Evolutionary conservation across 768 basidiomycete genomes (phyloP).

Genomic region (Pleurotus tuoliensis): DNA sequence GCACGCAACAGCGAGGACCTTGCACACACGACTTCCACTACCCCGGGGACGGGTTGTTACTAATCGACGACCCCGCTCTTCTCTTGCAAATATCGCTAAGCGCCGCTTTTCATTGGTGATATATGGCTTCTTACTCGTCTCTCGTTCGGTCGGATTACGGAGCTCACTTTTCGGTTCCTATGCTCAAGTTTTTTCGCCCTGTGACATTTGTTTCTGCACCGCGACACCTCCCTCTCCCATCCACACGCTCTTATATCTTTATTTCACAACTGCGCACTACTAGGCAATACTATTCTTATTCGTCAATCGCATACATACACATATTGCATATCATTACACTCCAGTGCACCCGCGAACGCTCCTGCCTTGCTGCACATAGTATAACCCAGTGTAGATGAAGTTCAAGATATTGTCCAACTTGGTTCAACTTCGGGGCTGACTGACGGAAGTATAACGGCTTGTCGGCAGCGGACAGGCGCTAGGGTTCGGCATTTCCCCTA

Average conservation of each 20-base stretch:
- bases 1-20: not conserved
- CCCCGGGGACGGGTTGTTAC: too few species aligned
- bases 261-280: not conserved
- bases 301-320: not conserved
- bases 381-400: too few species aligned
- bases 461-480: too few species aligned
- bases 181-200: not conserved
- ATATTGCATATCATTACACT: not conserved
- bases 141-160: not conserved
- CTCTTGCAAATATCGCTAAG: not conserved
- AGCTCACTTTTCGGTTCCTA: not conserved
- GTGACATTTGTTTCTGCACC: not conserved
- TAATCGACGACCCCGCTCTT: too few species aligned
- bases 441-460: too few species aligned
- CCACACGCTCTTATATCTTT: slow-evolving; percentile 21
- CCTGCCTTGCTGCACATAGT: too few species aligned
- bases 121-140: not conserved
- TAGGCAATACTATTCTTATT: slow-evolving; percentile 14
- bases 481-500: too few species aligned
- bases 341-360: too few species aligned
- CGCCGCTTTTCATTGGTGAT: not conserved
- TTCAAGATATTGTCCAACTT: too few species aligned
- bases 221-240: slow-evolving; percentile 20
- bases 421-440: too few species aligned
- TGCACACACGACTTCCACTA: too few species aligned